These are phyloP conservation scores for Stephanodiscus triporus DNA, from an alignment of 108 stramenopile species.

Conservation along the genomic window DNA sequence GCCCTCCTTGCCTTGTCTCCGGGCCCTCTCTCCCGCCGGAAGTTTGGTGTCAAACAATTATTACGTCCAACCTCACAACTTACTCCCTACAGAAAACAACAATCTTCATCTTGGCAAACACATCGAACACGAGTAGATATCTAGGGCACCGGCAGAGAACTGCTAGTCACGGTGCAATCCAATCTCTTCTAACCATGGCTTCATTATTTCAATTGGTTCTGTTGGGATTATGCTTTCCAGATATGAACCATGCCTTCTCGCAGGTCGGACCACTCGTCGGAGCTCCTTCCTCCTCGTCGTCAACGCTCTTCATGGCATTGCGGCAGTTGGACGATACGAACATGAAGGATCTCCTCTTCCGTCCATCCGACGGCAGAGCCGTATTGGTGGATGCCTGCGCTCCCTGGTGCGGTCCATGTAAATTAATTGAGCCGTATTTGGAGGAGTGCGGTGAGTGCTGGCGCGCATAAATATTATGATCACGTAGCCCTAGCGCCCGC, in stretches of 20 bases:
- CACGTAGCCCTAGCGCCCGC: neutral
- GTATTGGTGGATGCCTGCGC: conserved; percentile 51
- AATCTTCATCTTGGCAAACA: no score
- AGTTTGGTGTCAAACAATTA: no score
- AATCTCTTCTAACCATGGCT: neutral
- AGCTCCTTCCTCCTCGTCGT: neutral
- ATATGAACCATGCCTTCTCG: neutral
- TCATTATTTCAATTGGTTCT: neutral
- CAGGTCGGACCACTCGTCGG: neutral
- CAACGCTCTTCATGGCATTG: conserved; percentile 9
- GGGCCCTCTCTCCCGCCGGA: no score
- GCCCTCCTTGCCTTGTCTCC: no score
- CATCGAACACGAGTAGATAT: no score
- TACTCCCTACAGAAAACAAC: no score
- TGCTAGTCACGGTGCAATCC: no score
- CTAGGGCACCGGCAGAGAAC: no score
- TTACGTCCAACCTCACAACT: no score
- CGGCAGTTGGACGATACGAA: conserved; percentile 38
- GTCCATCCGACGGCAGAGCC: conserved; percentile 13
- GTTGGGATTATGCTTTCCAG: neutral
- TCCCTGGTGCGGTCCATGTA: conserved; percentile 69
- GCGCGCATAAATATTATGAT: neutral
- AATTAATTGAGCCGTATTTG: conserved; percentile 65
- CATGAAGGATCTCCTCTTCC: conserved; percentile 38
- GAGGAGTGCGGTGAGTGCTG: conserved; percentile 42